Base-by-base conservation (phyloP, 1,284 basidiomycete species). In the Tilletia indica region DNA sequence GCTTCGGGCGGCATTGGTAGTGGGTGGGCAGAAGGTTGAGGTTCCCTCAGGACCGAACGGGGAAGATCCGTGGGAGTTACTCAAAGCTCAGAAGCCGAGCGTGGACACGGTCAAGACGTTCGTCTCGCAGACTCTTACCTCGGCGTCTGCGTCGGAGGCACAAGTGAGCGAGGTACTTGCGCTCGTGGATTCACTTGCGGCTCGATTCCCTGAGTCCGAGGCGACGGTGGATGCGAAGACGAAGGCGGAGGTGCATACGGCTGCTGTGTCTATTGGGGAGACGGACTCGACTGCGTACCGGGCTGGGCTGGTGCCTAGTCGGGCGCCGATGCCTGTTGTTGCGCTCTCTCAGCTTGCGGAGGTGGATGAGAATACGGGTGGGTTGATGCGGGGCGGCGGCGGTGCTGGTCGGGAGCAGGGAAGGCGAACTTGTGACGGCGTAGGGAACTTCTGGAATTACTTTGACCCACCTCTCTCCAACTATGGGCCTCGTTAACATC, bases 271-370 rank as follows among this genome's bases (percentile, higher is more conserved):
- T 68, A 89, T 95, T 71, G 19, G 31, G 6, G 61, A 64, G 34
- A 84, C 89, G 71, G 91, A 95, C 80, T 84, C 90, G n/a, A 86
- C 88, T 70, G 85, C 82, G 34, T 95, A 95, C 87, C 94, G 91
- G 86, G 87, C 88, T 42, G 80, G 86, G 6, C 84, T 96, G 64
- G 75, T 77, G 39, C 83, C 86, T 38, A 84, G 80, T 67, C 85
- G 84, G 72, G 86, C 87, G 0, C 84, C 87, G 0, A 71, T 83
- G 14, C 87, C 87, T 0, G 81, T 87, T 3, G 38, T 64, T 11
- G 16, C 61, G 21, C 69, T 79, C 73, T 76, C 67, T 25, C 47
- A 67, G 71, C 67, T 76, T 34, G 61, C 34, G 34, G 31, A 19
- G 31, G 16, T 34, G 34, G 61, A 64, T 42, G 61, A 64, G 61